Base-by-base conservation (phyloP, 2,329 filamentous ascomycete species). In the Seiridium unicorne region DNA sequence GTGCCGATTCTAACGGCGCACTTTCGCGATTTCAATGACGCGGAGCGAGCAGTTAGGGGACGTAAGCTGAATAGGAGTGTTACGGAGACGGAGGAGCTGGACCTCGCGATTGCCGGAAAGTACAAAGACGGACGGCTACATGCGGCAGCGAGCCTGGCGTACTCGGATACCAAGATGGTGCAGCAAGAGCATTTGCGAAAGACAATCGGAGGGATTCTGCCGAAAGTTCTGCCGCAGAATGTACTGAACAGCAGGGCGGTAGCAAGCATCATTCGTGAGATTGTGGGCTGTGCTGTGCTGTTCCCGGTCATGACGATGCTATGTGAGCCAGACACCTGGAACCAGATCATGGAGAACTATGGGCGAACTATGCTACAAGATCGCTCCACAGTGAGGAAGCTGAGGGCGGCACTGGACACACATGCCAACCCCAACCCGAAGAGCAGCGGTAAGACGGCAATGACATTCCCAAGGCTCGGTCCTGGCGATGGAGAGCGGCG, bases 281-380 rank as follows among this genome's bases (percentile, higher is more conserved):
- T 99, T 62, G 86, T 97, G n/a, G 84, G 92, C 31, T 97, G 95
- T 74, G 92, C 92, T n/a, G 89, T 99, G 44, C 79, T 99, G 44
- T 88, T 87, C 47, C 95, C 95, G 0, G 79, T 96, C 31, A 82
- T 97, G 71, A 87, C 89, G 68, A 80, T 93, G 63, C 79, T 99
- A 18, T 86, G 91, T 4, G 94, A 99, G 67, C 93, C 96, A 1
- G 96, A 99, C 77, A 96, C 90, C 7, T 99, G 94, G 94, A 98
- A 99, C 69, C 93, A 97, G 73, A 76, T 97, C 61, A 92, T 98
- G 83, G 94, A 98, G 74, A 93, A 89, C 59, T 92, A 89, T 74
- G 90, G 93, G 18, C 88, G 91, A 55, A 89, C 90, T 34, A 89
- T 96, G 79, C 82, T 99, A 47, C 95, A 98, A 74, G 96, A 99